Conservation (phyloP, 768 basidiomycete genomes). For the Mycena vitilis region DNA sequence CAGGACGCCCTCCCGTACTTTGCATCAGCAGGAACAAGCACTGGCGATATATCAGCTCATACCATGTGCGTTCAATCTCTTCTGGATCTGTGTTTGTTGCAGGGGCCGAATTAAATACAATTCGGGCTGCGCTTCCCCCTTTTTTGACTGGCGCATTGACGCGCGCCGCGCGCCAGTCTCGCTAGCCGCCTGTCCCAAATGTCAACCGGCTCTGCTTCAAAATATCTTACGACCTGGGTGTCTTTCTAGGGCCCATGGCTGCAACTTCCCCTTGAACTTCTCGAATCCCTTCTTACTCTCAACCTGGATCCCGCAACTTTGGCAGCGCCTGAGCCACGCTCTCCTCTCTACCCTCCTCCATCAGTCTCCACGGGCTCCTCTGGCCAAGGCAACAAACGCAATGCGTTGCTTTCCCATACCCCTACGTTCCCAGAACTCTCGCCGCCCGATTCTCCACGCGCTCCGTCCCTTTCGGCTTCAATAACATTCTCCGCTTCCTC, state of each 20-base stretch:
- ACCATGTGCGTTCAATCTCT: slow-evolving; percentile 71
- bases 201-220: not conserved
- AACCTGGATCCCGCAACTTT: slow-evolving; percentile 82
- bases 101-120: too few species aligned
- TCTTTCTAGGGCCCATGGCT: slow-evolving; percentile 86
- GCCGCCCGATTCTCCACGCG: slow-evolving; percentile 59
- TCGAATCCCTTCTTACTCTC: slow-evolving; percentile 83
- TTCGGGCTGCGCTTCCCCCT: not conserved
- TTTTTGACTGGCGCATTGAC: slow-evolving; percentile 3
- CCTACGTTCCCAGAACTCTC: slow-evolving; percentile 45
- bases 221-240: not conserved
- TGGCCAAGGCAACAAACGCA: slow-evolving; percentile 45
- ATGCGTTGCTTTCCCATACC: slow-evolving; percentile 55
- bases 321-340: slow-evolving; percentile 57
- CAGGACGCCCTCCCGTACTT: slow-evolving; percentile 71
- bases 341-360: slow-evolving; percentile 49
- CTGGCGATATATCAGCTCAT: slow-evolving; percentile 93
- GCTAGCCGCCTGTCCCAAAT: not conserved
- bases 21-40: slow-evolving; percentile 95
- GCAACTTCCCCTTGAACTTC: slow-evolving; percentile 85
- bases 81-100: not conserved
- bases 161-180: not conserved
- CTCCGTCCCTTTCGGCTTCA: slow-evolving; percentile 47
- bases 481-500: slow-evolving; percentile 29
- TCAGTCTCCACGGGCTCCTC: slow-evolving; percentile 31